A percentile compares a stretch with the other conserved stretches of the same genome.
These are phyloP conservation scores for Plasmodium vivax DNA, from an alignment of 169 alveolate genomes.

Conservation along the genomic window DNA sequence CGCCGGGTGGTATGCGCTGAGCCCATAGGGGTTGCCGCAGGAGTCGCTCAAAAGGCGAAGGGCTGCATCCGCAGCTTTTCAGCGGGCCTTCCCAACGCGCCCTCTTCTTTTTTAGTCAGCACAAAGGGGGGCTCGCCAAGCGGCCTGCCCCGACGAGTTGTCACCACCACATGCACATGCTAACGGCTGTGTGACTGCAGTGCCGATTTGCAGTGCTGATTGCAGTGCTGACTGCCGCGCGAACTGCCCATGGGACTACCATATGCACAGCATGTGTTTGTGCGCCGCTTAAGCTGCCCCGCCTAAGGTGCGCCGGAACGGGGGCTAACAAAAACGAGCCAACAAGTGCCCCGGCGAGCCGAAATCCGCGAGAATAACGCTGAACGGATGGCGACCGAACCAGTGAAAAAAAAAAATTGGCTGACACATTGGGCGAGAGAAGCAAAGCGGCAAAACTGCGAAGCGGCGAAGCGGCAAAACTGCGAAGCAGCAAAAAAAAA, in stretches of 20 bases:
- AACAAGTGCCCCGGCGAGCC: neutral
- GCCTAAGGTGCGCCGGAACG: neutral
- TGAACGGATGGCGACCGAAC: neutral
- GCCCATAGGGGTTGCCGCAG: neutral
- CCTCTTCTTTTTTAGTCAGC: neutral
- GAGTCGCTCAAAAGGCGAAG: neutral
- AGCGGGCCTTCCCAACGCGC: neutral
- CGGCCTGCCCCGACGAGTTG: neutral
- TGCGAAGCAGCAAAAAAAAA: no score
- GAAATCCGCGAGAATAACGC: neutral
- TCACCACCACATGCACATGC: neutral
- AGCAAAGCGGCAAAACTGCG: neutral
- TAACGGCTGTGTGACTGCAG: no score
- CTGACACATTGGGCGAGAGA: neutral
- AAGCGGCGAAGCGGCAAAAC: no score
- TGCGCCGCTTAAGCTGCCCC: neutral
- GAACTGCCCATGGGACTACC: neutral
- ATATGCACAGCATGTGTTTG: neutral
- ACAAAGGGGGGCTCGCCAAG: neutral
- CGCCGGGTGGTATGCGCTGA: neutral
- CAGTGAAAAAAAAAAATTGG: neutral
- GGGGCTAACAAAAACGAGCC: neutral
- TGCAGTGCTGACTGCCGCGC: neutral
- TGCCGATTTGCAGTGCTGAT: no score
- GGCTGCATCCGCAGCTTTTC: neutral